Evolutionary conservation across 2,329 filamentous ascomycete genomes (phyloP), one percentile per base, ranked within the genome.

Genomic region (Epichloe hybrida): DNA sequence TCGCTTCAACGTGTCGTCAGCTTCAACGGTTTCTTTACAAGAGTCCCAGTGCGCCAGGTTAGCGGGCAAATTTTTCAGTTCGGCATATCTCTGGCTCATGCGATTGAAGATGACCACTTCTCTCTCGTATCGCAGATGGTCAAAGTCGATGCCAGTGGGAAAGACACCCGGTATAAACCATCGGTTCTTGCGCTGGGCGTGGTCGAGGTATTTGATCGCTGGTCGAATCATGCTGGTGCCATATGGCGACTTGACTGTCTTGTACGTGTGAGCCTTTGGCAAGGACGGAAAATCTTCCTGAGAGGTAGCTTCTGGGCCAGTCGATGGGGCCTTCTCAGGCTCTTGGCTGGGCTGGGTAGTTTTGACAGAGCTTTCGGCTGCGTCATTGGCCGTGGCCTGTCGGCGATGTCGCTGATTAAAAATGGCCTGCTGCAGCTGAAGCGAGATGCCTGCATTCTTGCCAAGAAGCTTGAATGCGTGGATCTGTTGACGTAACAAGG

Each of bases 41-140:
- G 84, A 81, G 61, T 97, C 88, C 86, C 89, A 94, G 47, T 88
- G 85, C 34, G 84, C 87, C 47, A 96, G 74, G 61, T 95, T 95
- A 36, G 86, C 88, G 15, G 88, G 86, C 17, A 95, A 71, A 34
- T 83, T 80, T 63, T 89, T 90, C 27, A 98, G 72, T 64, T 97
- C 89, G 9, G 82, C 74, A 63, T 91, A 91, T 44, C 93, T 81
- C 45, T 90, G 81, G 55, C 81, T 83, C 72, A 98, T 88, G 50
- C 89, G 83, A 66, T 95, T 97, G 70, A 93, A 94, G 21, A 96
- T 74, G 46, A 93, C 83, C 52, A 85, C 81, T 64, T 97, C 93
- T 43, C 89, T 81, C 63, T 96, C 89, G 57, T 91, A 86, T 48
- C 88, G 81, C 52, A 95, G 66, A 55, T 89, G 84, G 57, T 95